Evolutionary conservation across 345 rosid genomes (phyloP), one percentile per base, ranked within the genome.

Genomic region (Euphorbia lathyris): DNA sequence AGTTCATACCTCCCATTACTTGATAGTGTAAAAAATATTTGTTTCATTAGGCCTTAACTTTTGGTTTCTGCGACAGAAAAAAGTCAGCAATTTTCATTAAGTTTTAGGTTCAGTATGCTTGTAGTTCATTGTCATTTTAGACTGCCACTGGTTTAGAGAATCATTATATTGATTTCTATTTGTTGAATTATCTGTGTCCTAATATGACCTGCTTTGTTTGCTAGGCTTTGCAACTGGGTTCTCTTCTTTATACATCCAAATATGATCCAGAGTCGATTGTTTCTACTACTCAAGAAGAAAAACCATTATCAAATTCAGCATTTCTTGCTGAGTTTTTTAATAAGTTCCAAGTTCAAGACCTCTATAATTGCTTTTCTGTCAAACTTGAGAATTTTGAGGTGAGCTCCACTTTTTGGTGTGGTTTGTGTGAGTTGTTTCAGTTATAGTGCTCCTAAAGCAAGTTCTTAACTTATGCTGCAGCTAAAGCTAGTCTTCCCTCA

Each of bases 381-480:
- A 77, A 79, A 52, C 73, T 93, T 53, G 56, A 71, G 67, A 85
- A 86, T 75, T 70, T 83, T 76, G 88, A 87, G 96, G 97, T 89
- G 22, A 68, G 81, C 42, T 71, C 62, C 65, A 16, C 65, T 42
- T 36, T 72, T 58, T n/a, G n/a, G 53, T 48, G 65, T 23, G 42
- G 69, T 45, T 67, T 43, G 26, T 61, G 16, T 36, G 42, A 40
- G 40, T 16, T 36, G 19, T 74, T 25, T 42, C 71, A 63, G 26
- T 25, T 48, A 51, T 63, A 69, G 27, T 43, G 51, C 38, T 67
- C 59, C 53, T 72, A 56, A 76, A 65, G 66, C 45, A 59, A 68
- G 48, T 43, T 43, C 48, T 43, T 43, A 2, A 1, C 2, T 43
- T 73, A 50, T 78, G 67, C 34, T 76, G 83, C 97, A 93, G 98